Evolutionary conservation across 495 filamentous ascomycete genomes (phyloP).

Genomic region (Trichoderma parareesei): DNA sequence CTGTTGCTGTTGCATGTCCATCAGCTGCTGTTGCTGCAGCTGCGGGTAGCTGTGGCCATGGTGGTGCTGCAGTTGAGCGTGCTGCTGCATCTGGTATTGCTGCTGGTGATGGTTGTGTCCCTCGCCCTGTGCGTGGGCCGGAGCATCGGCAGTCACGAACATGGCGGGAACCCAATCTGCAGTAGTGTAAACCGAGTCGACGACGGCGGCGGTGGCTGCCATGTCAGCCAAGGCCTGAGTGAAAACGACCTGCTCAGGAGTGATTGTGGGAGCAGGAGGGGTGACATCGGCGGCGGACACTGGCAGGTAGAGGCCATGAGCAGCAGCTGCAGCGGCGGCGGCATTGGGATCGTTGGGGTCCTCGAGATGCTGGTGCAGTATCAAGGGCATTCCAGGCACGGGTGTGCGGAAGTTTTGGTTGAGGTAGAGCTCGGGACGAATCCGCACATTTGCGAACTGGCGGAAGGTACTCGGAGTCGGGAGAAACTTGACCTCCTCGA

Average conservation of each 20-base stretch:
- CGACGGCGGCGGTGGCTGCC: too few relatives aligned
- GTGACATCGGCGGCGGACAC: too few relatives aligned
- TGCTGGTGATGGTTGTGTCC: background rate
- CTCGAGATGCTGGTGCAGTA: too few relatives aligned
- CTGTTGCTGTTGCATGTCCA: background rate
- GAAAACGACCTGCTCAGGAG: too few relatives aligned
- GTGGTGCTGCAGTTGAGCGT: background rate
- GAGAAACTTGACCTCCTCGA: conserved; percentile 62
- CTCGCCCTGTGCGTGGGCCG: background rate
- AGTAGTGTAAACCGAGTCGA: too few relatives aligned
- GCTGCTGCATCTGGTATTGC: background rate
- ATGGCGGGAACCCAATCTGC: too few relatives aligned
- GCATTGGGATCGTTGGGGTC: too few relatives aligned
- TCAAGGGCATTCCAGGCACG: conserved; percentile 43
- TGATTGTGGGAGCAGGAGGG: too few relatives aligned
- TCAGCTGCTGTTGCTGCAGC: background rate
- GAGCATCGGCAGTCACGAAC: too few relatives aligned
- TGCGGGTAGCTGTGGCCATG: background rate
- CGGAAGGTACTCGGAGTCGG: conserved; percentile 42
- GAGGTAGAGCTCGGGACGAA: conserved; percentile 50
- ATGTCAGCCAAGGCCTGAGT: too few relatives aligned
- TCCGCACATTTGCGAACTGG: conserved; percentile 28
- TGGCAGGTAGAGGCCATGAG: too few relatives aligned
- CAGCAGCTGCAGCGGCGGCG: too few relatives aligned
- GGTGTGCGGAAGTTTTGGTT: conserved; percentile 65